A percentile compares a stretch with the other conserved stretches of the same genome.
phyloP scores from a whole-genome alignment of 345 rosid species.

The Gynandropsis gynandra region DNA sequence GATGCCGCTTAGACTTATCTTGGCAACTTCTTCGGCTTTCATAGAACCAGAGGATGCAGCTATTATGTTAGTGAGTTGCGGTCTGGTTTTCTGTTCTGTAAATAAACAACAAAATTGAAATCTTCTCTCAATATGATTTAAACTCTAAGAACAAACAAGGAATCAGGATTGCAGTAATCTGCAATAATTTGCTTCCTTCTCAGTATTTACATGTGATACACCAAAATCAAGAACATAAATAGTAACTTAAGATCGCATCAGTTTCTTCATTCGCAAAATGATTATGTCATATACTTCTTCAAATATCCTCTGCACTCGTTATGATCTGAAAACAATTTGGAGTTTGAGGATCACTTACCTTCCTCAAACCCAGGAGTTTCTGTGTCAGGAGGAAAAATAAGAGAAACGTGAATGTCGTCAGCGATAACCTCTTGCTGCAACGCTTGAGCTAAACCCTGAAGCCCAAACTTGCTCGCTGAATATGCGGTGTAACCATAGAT shows the following conservation, averaged over 20 bases:
- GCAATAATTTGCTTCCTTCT: too few relatives aligned
- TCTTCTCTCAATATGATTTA: neutral
- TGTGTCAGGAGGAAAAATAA: slow-evolving; percentile 79
- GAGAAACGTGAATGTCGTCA: slow-evolving; percentile 67
- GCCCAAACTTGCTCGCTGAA: slow-evolving; percentile 79
- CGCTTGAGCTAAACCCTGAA: slow-evolving; percentile 84
- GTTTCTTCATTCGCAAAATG: neutral
- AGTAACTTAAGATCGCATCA: too few relatives aligned
- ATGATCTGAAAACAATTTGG: too few relatives aligned
- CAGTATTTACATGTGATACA: too few relatives aligned
- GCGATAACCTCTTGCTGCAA: slow-evolving; percentile 83
- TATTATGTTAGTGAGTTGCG: slow-evolving; percentile 41
- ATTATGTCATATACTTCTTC: too few relatives aligned
- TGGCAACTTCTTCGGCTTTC: slow-evolving; percentile 64
- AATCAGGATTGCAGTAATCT: too few relatives aligned
- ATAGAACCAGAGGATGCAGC: slow-evolving; percentile 40
- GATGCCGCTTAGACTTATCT: slow-evolving; percentile 49
- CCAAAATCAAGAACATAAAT: neutral
- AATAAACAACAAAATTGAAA: neutral
- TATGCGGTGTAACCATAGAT: slow-evolving; percentile 84
- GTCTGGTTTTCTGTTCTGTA: slow-evolving; percentile 42
- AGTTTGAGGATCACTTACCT: slow-evolving; percentile 33
- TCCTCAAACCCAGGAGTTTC: slow-evolving; percentile 70
- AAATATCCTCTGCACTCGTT: neutral
- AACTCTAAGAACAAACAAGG: too few relatives aligned